Base-by-base conservation (phyloP, 129 eudicot genomes). In the Chrysanthemum makinoi region DNA sequence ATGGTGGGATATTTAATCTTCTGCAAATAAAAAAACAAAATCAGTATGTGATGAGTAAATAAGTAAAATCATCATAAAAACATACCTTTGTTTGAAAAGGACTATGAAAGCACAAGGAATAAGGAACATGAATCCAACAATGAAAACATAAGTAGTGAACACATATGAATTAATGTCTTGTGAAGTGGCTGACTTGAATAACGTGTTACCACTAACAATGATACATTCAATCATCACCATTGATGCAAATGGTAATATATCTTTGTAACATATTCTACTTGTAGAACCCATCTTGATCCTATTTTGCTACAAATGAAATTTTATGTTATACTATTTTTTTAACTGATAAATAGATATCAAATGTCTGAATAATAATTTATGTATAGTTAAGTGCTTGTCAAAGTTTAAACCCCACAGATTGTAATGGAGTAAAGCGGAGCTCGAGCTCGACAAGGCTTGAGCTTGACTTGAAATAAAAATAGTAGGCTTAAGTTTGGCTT, bases 131-230 rank as follows among this genome's bases (percentile, higher is more conserved):
- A 77, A 54, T 39, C 74, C 80, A 22, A 84, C 57, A n/a, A 63
- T 16, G 72, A 72, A 61, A 14, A 72, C 71, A 69, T 84, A 84
- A 68, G 78, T 64, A 30, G 82, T 75, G 60, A 83, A 83, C 15
- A 83, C 87, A 39, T 78, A 71, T 20, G 82, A 83, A 11, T 70
- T 79, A 14, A 83, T 30, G 15, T 66, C 75, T 65, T 59, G 68
- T n/a, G 57, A 19, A 13, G 83, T 51, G 50, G 79, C 78, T 35
- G 87, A 77, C 67, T 83, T 79, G 79, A 64, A 83, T 51, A 83
- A 12, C 1, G 81, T 83, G 72, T 65, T 79, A 26, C 69, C 72
- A 13, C 83, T 83, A 2, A 79, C 83, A 5, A 39, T 66, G 9
- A 77, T 75, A 43, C 79, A 83, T 49, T 83, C 83, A 24, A 79